Evolutionary conservation across 2,329 filamentous ascomycete genomes (phyloP), one percentile per base, ranked within the genome.

Genomic region (Aaosphaeria arxii): DNA sequence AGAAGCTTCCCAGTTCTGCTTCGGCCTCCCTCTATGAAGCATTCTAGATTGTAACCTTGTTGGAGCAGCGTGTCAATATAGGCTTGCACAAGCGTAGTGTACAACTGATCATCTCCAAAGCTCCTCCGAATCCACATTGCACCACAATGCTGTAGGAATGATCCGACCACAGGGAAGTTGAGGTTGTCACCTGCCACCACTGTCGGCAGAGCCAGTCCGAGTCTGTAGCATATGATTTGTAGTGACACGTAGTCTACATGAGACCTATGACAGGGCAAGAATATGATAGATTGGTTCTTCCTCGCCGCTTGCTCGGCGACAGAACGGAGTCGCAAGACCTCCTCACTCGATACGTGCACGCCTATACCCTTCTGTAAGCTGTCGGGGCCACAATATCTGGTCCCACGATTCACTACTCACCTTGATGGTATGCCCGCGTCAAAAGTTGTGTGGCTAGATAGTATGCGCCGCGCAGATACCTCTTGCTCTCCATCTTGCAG

Each of bases 221-320:
- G 76, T 1, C 94, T 85, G 70, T 96, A 99, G 73, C 94, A 99
- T 47, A 99, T 95, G 38, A 99, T 77, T 64, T 99, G 94, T 33
- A 97, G 76, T 4, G 90, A 92, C 52, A 99, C 89, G 61, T 99
- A 99, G 66, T 99, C 94, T 53, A 97, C 88, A 65, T 99, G 94
- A 3, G 90, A 96, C 47, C 91, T 84, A 71, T 99, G 94, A 56
- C 91, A 96, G 0, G 94, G 94, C 49, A 99, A 72, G 68, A 99
- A 99, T 44, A 99, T 88, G 57, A 99, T 95, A 55, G 90, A 95
- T 69, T 96, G 91, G 70, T 94, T 95, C 66, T 94, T 90, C 67
- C 83, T 83, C 48, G 86, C 85, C 1, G 94, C 92, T 61, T 88
- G 77, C 61, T 91, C 84, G 11, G 94, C 94, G 11, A 96, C 89